Evolutionary conservation across 2,329 filamentous ascomycete species (phyloP), one percentile per base, ranked within the genome.

Genomic region (Bipolaris oryzae): DNA sequence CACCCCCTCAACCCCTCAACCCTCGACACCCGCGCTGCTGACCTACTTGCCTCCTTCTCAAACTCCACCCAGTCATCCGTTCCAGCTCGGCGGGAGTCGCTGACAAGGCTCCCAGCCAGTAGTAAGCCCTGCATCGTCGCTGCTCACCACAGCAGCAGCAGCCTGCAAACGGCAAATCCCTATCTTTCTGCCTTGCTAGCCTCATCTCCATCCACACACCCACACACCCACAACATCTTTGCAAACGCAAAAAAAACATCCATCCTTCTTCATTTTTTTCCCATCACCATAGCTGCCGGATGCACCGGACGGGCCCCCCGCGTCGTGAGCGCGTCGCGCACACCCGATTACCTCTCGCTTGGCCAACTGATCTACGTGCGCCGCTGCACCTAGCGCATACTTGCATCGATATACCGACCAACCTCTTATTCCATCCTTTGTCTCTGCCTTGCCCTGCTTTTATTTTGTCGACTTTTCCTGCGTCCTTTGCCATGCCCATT

Each of bases 341-440:
- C 58, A 63, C 50, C 39, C 20, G 13, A 42, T 42, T 42, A 25
- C 45, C 52, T 66, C 61, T 69, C 68, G 70, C 68, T 71, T 67
- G 64, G 50, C 61, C 50, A 64, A 64, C 65, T 71, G 71, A 73
- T 73, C 71, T 66, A 65, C 71, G 64, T 71, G 67, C 67, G 69
- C 42, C 54, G 70, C 69, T 72, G 67, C 60, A 53, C 56, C 68
- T 71, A 72, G 69, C 61, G 58, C 62, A 53, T 59, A 20, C 56
- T 34, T 56, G 56, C 58, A 60, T 60, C 47, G 50, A 49, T 33
- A 54, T 50, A n/a, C 34, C 35, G 25, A 31, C 20, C 18, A 28
- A 49, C 31, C 28, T 39, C 34, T 37, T 16, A 15, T 16, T 16
- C 34, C n/a, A 16, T 37, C 35, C 42, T 44, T 52, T 42, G 23